These are phyloP conservation scores for Quercus aquifolioides DNA, from an alignment of 306 rosid species.

Conservation along the genomic window DNA sequence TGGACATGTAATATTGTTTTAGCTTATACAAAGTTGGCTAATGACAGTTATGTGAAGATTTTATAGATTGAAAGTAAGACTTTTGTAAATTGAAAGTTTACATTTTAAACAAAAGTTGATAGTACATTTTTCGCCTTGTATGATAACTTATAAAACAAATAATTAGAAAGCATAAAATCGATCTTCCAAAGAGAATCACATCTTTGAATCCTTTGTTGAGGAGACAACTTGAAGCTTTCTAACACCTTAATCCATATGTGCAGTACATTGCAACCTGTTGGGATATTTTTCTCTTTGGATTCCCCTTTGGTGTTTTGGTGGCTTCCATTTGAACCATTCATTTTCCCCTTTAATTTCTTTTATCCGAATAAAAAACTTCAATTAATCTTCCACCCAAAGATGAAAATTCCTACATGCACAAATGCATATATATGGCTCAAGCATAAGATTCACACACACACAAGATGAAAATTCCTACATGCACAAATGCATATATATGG, in stretches of 20 bases:
- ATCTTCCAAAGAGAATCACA: constrained; percentile 38
- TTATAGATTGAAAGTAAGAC: too few species aligned
- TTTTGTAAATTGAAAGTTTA: too few species aligned
- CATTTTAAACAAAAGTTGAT: too few species aligned
- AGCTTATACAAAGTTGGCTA: too few species aligned
- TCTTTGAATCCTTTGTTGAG: constrained; percentile 86
- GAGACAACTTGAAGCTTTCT: constrained; percentile 90
- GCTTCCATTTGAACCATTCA: constrained; percentile 24
- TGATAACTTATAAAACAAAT: neutral
- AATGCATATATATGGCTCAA: too few species aligned
- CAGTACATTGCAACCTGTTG: constrained; percentile 31
- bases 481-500: too few species aligned
- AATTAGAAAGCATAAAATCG: neutral
- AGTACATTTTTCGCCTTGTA: too few species aligned
- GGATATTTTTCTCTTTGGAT: constrained; percentile 37
- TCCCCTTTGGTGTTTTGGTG: constrained; percentile 19
- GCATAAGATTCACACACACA: too few species aligned
- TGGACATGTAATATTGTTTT: too few species aligned
- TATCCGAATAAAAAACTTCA: constrained; percentile 20
- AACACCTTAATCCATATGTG: constrained; percentile 78
- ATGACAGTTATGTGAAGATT: too few species aligned
- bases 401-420: constrained; percentile 51
- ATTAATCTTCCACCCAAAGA: constrained; percentile 74
- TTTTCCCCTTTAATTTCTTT: neutral
- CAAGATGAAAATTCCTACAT: constrained; percentile 56